Base-by-base conservation (phyloP, 1,284 basidiomycete genomes). In the Cystobasidium pallidum region DNA sequence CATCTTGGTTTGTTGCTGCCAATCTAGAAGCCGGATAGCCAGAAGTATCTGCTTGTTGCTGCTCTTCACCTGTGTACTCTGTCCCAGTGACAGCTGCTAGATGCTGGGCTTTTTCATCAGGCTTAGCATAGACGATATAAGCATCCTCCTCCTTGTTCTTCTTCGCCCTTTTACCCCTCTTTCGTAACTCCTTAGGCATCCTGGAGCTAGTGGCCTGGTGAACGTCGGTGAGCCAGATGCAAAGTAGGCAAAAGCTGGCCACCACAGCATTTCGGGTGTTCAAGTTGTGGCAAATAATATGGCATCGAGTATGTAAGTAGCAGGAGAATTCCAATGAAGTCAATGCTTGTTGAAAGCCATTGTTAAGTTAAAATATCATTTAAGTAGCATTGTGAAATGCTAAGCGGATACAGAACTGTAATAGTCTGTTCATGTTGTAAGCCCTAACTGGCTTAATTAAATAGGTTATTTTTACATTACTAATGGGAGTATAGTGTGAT, bases 141-240 rank as follows among this genome's bases (percentile, higher is more conserved):
- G 62, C 51, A 45, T 74, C 67, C 11, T 74, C 70, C 21, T 59
- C 67, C 51, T 65, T 64, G n/a, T 26, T 45, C 61, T 71, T 71
- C 68, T 71, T 71, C 26, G 57, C 55, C 28, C 73, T 62, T 51
- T 72, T 71, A 45, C 70, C 68, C 30, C 64, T 34, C 57, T 72
- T 72, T 26, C 65, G 63, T n/a, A 67, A 66, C 47, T 72, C 70
- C 36, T 65, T 62, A 24, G 73, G 73, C 73, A 74, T 74, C 11
- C 11, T 64, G n/a, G n/a, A n/a, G n/a, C 17, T 21, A 6, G 32
- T 10, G 32, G 26, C 8, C 7, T 36, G 3, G 21, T 7, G 7
- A 30, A 7, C n/a, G 55, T 58, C 36, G 36, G 17, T n/a, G n/a
- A n/a, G n/a, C 11, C 55, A 58, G 26, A 28, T 58, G 49, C 55